A percentile compares a stretch with the other conserved stretches of the same genome.
Evolutionary conservation across 2,329 filamentous ascomycete species (phyloP).

Genomic region (Camillea tinctor): DNA sequence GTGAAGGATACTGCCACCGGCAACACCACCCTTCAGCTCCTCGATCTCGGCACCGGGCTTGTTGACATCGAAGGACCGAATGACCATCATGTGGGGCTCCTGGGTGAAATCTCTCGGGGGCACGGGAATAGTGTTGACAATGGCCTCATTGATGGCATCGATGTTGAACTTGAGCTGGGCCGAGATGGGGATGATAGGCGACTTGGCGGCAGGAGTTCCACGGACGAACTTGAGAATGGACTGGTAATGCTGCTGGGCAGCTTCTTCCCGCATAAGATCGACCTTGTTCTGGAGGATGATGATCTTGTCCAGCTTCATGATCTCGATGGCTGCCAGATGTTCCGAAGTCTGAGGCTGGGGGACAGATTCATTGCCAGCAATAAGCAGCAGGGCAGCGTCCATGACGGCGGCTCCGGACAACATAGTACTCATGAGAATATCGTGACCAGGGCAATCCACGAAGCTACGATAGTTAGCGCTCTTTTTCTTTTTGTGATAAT

Average conservation of each 20-base stretch:
- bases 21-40: slow-evolving; percentile 96
- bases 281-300: slow-evolving; percentile 99
- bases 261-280: slow-evolving; percentile 95
- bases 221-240: slow-evolving; percentile 98
- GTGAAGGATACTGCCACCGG: slow-evolving; percentile 93
- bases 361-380: slow-evolving; percentile 97
- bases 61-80: slow-evolving; percentile 99
- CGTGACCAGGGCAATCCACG: slow-evolving; percentile 98
- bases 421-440: slow-evolving; percentile 99
- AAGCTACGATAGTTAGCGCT: slow-evolving; percentile 56
- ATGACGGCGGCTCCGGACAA: slow-evolving; percentile 99
- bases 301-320: slow-evolving; percentile 99
- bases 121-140: slow-evolving; percentile 92
- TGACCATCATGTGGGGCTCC: slow-evolving; percentile 97
- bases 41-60: slow-evolving; percentile 99
- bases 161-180: slow-evolving; percentile 99
- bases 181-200: slow-evolving; percentile 94
- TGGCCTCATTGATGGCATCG: slow-evolving; percentile 93
- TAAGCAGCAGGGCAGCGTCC: slow-evolving; percentile 94
- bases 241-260: slow-evolving; percentile 89
- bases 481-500: slow-evolving; percentile 1
- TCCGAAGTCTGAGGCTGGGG: slow-evolving; percentile 98
- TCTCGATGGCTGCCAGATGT: slow-evolving; percentile 97
- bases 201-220: slow-evolving; percentile 91
- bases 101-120: slow-evolving; percentile 86